Evolutionary conservation across 2,329 filamentous ascomycete genomes (phyloP).

Genomic region (Colletotrichum sp.): DNA sequence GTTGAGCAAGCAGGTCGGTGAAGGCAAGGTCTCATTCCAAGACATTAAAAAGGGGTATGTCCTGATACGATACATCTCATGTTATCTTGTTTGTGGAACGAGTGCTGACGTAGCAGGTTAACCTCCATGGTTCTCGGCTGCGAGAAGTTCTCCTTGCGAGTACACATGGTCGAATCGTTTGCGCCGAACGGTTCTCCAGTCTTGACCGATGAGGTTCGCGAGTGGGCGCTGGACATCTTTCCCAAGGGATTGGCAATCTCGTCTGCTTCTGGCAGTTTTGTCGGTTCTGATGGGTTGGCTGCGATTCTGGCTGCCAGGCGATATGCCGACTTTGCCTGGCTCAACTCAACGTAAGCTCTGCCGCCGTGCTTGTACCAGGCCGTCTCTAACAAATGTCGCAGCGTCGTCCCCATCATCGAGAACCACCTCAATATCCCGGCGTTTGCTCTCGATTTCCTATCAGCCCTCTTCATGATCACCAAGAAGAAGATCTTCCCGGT

Average conservation of each 20-base stretch:
- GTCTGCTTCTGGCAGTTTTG: background rate
- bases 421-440: background rate
- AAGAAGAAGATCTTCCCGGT: background rate
- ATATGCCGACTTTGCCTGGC: slow-evolving; percentile 2
- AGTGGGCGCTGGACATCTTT: background rate
- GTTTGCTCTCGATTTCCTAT: background rate
- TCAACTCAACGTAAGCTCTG: background rate
- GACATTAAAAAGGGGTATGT: background rate
- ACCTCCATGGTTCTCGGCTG: background rate
- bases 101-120: background rate
- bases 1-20: background rate
- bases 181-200: background rate
- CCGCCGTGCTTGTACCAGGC: background rate
- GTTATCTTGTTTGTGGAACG: background rate
- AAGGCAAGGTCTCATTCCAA: background rate
- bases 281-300: background rate
- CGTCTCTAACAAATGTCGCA: background rate
- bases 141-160: background rate
- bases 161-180: background rate
- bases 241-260: background rate
- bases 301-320: background rate
- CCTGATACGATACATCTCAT: background rate
- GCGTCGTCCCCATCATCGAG: background rate
- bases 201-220: background rate
- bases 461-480: background rate